phyloP scores from a whole-genome alignment of 805 yeast species.

The Candida boidinii region DNA sequence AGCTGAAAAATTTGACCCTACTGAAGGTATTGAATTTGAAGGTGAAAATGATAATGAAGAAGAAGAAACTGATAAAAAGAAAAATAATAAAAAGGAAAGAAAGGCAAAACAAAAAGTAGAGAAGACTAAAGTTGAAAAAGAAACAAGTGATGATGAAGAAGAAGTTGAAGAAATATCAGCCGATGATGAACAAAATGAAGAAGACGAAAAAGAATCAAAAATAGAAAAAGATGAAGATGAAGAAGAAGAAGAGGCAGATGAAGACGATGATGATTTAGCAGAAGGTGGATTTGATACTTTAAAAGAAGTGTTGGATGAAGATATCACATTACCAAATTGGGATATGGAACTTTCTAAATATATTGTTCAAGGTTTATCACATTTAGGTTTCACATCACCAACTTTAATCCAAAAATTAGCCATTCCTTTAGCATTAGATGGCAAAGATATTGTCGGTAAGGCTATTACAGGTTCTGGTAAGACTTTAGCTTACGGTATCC shows the following conservation, averaged over 20 bases:
- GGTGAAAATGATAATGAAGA: constrained; percentile 10
- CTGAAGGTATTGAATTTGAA: constrained; percentile 17
- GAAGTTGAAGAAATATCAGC: background rate
- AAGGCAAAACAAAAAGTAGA: constrained; percentile 4
- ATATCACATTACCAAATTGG: constrained; percentile 57
- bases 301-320: constrained; percentile 15
- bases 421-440: constrained; percentile 66
- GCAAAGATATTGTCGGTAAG: constrained; percentile 84
- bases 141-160: constrained; percentile 2
- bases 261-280: constrained; percentile 9
- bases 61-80: constrained; percentile 15
- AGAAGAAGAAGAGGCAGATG: constrained; percentile 3
- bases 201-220: constrained; percentile 1
- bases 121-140: constrained; percentile 5
- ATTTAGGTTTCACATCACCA: constrained; percentile 56
- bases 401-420: constrained; percentile 76
- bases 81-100: constrained; percentile 3
- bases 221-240: background rate
- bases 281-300: constrained; percentile 6
- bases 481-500: constrained; percentile 91
- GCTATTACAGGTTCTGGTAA: constrained; percentile 98
- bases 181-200: constrained; percentile 1
- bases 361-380: constrained; percentile 52
- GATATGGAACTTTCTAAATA: constrained; percentile 39
- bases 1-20: constrained; percentile 14